Evolutionary conservation across 208 protist species (phyloP).

Genomic region (Porcisia hertigi): DNA sequence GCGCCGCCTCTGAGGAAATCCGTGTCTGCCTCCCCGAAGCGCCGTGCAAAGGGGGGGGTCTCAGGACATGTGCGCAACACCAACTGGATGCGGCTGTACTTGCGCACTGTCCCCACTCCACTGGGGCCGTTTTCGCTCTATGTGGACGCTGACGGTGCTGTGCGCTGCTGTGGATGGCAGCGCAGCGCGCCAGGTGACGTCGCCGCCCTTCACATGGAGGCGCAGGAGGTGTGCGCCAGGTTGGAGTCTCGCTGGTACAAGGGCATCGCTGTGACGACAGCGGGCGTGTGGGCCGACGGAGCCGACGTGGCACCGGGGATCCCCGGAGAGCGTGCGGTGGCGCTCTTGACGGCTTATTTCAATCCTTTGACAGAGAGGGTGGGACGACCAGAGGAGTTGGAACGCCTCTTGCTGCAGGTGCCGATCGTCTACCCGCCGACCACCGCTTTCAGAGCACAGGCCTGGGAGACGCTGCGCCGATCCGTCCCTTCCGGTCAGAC

Average conservation of each 20-base stretch:
- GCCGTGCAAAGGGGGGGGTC: background rate
- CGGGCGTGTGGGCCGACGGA: constrained; percentile 1
- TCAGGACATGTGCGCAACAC: background rate
- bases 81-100: constrained; percentile 36
- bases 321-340: constrained; percentile 24
- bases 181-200: constrained; percentile 12
- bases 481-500: constrained; percentile 42
- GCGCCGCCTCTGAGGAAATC: background rate
- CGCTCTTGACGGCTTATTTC: constrained; percentile 46
- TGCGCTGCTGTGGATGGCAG: constrained; percentile 62
- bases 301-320: background rate
- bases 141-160: constrained; percentile 52
- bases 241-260: constrained; percentile 39
- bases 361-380: constrained; percentile 16
- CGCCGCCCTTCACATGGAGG: constrained; percentile 20
- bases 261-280: constrained; percentile 5
- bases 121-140: constrained; percentile 59
- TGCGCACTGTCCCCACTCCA: constrained; percentile 41
- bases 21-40: background rate
- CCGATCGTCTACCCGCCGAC: constrained; percentile 40
- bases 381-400: constrained; percentile 21
- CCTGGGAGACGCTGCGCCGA: constrained; percentile 51
- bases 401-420: constrained; percentile 42
- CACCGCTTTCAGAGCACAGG: constrained; percentile 34
- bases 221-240: constrained; percentile 17